Percentiles rank a stretch among this genome's conserved stretches.
Conservation (phyloP, 805 yeast species). For the Komagataella ulmi region DNA sequence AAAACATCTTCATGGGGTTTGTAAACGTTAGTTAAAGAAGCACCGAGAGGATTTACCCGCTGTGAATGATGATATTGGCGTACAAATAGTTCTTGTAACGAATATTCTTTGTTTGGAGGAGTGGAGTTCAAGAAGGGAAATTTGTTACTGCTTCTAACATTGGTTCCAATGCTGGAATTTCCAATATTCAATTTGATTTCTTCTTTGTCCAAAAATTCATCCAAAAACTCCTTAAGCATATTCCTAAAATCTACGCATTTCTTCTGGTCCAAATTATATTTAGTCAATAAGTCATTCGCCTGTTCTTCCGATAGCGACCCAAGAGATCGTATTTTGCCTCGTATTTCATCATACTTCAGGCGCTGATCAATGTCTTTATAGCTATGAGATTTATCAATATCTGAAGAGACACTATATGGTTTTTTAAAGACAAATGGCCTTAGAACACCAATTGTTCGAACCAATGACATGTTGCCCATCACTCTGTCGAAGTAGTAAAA, state of each 20-base stretch:
- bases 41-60: conserved; percentile 47
- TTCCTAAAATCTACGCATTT: not conserved
- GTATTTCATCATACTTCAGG: not conserved
- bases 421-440: not conserved
- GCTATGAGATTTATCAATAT: not conserved
- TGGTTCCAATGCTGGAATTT: not conserved
- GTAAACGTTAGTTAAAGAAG: conserved; percentile 49
- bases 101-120: conserved; percentile 48
- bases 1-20: conserved; percentile 54
- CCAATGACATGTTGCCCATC: not conserved
- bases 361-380: not conserved
- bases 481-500: not conserved
- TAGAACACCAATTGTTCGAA: not conserved
- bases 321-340: not conserved
- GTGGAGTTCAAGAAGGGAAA: conserved; percentile 59
- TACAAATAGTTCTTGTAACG: conserved; percentile 63
- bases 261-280: not conserved
- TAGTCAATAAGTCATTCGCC: not conserved
- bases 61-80: conserved; percentile 56
- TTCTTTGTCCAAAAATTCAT: not conserved
- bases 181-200: not conserved
- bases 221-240: not conserved
- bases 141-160: conserved; percentile 4
- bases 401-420: not conserved
- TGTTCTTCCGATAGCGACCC: not conserved